Evolutionary conservation across 176 grass and related monocot genomes (phyloP).

Genomic region (Musa troglodytarum): DNA sequence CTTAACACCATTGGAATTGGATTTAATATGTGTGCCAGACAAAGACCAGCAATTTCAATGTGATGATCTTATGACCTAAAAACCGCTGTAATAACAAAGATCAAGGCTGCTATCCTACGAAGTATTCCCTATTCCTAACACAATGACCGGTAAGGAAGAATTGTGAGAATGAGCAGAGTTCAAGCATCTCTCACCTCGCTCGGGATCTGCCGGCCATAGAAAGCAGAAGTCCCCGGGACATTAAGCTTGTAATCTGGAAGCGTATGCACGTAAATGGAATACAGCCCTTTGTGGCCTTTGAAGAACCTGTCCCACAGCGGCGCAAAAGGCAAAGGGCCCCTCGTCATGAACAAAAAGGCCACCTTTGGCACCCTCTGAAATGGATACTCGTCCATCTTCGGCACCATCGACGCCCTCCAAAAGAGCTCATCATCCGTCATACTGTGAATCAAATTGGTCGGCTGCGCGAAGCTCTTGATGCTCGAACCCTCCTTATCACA

Average conservation of each 20-base stretch:
- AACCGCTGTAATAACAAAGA: too few relatives aligned
- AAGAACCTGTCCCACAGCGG: conserved; percentile 91
- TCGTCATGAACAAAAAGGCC: conserved; percentile 70
- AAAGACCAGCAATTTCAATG: too few relatives aligned
- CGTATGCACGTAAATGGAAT: conserved; percentile 74
- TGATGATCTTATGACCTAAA: too few relatives aligned
- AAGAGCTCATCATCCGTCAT: conserved; percentile 79
- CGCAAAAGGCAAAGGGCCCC: conserved; percentile 43
- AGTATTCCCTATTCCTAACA: too few relatives aligned
- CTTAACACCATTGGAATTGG: too few relatives aligned
- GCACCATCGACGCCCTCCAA: conserved; percentile 75
- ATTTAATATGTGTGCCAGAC: too few relatives aligned
- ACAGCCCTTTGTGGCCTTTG: conserved; percentile 43
- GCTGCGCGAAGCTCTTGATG: conserved; percentile 51
- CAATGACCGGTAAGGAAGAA: neutral
- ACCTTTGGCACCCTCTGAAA: conserved; percentile 70
- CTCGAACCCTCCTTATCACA: conserved; percentile 1
- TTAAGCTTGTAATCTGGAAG: conserved; percentile 43
- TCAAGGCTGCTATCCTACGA: too few relatives aligned
- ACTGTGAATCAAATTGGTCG: conserved; percentile 53
- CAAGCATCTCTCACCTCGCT: conserved; percentile 40
- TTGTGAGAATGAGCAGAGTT: neutral
- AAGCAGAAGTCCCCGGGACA: conserved; percentile 49
- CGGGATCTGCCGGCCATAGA: conserved; percentile 70
- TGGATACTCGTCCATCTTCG: conserved; percentile 37